Evolutionary conservation across 1,284 basidiomycete species (phyloP), one percentile per base, ranked within the genome.

Genomic region (Malassezia globosa): DNA sequence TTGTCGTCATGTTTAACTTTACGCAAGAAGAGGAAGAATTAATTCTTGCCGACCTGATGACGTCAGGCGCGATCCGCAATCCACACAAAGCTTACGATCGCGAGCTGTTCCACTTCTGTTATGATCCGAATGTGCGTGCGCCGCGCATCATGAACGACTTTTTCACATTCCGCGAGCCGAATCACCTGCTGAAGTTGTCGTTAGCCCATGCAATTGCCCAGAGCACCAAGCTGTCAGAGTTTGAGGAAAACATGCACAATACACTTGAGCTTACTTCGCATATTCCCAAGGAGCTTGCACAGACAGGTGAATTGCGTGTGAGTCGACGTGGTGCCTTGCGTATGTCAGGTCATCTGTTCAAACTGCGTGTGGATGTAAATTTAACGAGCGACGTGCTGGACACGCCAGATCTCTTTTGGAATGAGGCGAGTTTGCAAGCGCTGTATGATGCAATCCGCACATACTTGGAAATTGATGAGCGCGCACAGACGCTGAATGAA

Each of bases 331-430:
- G 90, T 42, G 89, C 89, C 1, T 77, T 95, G 46, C 82, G 83
- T 58, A 77, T 95, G 46, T 95, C 87, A 0, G 87, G 89, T 0
- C 77, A 81, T 19, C 73, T 95, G 41, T 96, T 95, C 78, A 87
- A 84, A 68, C 75, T 95, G 24, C 78, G 88, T 3, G 80, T 87
- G 48, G 88, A 94, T 61, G 83, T 95, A 21, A 94, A 92, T 64
- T 75, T 96, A 5, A 87, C 89, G 7, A 84, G 83, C 24, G 92
- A 92, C 63, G 87, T 96, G n/a, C 77, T 95, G 23, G 58, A 95
- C 67, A 85, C 88, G 3, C 89, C 89, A 0, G 88, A 92, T 66
- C 74, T 95, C 39, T 96, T 96, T 73, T 95, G 89, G 90, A 83
- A 81, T 46, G 89, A 94, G 69, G 88, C 88, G 10, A 87, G 82